These are phyloP conservation scores for Populus ilicifolia DNA, from an alignment of 345 rosid species.

Conservation along the genomic window DNA sequence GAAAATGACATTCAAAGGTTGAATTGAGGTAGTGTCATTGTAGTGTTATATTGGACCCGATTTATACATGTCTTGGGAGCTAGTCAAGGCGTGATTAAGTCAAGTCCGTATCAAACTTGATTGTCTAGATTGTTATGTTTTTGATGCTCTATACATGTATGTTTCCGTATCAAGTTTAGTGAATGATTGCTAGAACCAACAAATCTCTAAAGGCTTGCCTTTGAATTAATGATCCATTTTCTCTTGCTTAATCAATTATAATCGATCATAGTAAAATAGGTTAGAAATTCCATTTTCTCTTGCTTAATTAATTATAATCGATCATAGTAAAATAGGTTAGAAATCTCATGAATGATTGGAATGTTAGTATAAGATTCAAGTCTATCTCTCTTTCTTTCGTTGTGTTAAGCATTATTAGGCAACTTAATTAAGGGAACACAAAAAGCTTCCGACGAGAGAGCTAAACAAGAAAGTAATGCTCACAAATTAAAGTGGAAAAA, in stretches of 20 bases:
- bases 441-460: no score
- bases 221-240: no score
- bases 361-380: no score
- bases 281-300: neutral
- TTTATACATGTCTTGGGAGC: neutral
- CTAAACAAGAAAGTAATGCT: no score
- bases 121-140: neutral
- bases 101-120: neutral
- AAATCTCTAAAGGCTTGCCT: neutral
- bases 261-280: no score
- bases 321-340: no score
- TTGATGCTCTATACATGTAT: neutral
- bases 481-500: neutral
- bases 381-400: no score
- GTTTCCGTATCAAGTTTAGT: neutral
- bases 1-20: constrained; percentile 6
- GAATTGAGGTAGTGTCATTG: neutral
- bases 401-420: no score
- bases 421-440: no score
- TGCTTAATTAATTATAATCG: no score
- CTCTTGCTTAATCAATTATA: neutral
- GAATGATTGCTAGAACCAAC: neutral
- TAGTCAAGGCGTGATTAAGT: neutral
- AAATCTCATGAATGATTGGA: no score
- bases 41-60: neutral